Base-by-base conservation (phyloP, 2,329 filamentous ascomycete species). In the Pseudocercospora musae region DNA sequence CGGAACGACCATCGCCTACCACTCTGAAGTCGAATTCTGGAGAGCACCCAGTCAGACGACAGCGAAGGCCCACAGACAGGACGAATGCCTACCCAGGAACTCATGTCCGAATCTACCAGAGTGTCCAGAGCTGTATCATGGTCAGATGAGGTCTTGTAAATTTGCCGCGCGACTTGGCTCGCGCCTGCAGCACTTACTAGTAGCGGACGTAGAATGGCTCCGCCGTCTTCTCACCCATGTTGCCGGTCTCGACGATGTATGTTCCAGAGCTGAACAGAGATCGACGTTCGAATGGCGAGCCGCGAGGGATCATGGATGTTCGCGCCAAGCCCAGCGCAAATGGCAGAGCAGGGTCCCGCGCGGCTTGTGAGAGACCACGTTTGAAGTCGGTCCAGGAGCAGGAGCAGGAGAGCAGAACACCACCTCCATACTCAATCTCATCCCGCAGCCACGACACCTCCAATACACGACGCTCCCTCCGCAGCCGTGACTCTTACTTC, bases 71-170 rank as follows among this genome's bases (percentile, higher is more conserved):
- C 6, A 21, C 21, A 9, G 40, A 27, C 31, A 59, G 20, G 25
- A 29, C 25, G 4, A 15, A 18, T 2, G 1, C 80, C 68, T 77
- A 97, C 94, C 95, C 73, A 99, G 83, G 75, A 99, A 99, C 79
- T 99, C 95, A 80, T 99, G 95, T 67, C 95, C 95, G 78, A 98
- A 97, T 68, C 94, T 90, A 74, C 95, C 95, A 78, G 92, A 95
- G 79, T 99, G 95, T 73, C 95, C 95, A 70, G 95, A 98, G 83
- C 94, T 98, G 46, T 31, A 15, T 18, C n/a, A 15, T 21, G 49
- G 62, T 68, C 58, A 69, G 64, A 49, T 31, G 40, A 31, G 27
- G 21, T 50, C 27, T 52, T 23, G 25, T 3, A 31, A 0, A 44
- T 31, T 15, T 50, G 13, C 37, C 6, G 37, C 15, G 37, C 37